Evolutionary conservation across 768 basidiomycete species (phyloP).

Genomic region (Tubosaeta sp.): DNA sequence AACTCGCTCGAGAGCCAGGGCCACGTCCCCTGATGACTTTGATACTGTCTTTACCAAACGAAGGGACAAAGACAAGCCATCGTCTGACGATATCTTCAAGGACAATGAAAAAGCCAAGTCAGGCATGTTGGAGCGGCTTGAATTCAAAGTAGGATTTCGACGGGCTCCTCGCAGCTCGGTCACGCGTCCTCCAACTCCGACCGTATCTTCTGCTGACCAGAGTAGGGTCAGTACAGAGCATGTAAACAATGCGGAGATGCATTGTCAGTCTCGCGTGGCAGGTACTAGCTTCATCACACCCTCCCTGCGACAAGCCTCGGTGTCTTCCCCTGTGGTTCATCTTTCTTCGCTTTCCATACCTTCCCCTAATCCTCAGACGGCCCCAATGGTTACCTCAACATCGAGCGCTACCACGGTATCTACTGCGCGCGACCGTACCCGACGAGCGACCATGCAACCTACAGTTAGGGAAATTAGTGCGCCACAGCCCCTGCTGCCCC

Average conservation of each 20-base stretch:
- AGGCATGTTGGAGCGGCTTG: conserved; percentile 44
- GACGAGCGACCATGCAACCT: conserved; percentile 37
- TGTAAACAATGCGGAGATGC: conserved; percentile 34
- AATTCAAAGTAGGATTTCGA: conserved; percentile 52
- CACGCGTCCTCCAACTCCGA: conserved; percentile 37
- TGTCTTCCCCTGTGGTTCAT: conserved; percentile 72
- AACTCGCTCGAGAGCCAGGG: conserved; percentile 50
- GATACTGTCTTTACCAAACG: conserved; percentile 42
- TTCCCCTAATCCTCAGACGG: conserved; percentile 49
- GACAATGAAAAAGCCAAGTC: conserved; percentile 41
- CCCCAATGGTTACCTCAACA: conserved; percentile 44
- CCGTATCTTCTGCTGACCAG: conserved; percentile 29
- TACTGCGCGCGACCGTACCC: conserved; percentile 42
- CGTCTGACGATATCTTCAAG: conserved; percentile 30
- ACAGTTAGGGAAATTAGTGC: conserved; percentile 38
- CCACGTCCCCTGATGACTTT: conserved; percentile 33
- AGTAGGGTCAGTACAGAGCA: conserved; percentile 23
- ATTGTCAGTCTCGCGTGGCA: conserved; percentile 42
- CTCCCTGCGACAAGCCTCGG: conserved; percentile 63
- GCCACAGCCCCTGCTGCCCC: conserved; percentile 34
- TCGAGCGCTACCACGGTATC: conserved; percentile 45
- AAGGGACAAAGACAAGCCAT: conserved; percentile 38
- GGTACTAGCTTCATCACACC: conserved; percentile 61
- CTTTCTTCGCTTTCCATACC: conserved; percentile 54
- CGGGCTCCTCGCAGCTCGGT: conserved; percentile 38